Base-by-base conservation (phyloP, 2,329 filamentous ascomycete species). In the Pseudocercospora crystallina region DNA sequence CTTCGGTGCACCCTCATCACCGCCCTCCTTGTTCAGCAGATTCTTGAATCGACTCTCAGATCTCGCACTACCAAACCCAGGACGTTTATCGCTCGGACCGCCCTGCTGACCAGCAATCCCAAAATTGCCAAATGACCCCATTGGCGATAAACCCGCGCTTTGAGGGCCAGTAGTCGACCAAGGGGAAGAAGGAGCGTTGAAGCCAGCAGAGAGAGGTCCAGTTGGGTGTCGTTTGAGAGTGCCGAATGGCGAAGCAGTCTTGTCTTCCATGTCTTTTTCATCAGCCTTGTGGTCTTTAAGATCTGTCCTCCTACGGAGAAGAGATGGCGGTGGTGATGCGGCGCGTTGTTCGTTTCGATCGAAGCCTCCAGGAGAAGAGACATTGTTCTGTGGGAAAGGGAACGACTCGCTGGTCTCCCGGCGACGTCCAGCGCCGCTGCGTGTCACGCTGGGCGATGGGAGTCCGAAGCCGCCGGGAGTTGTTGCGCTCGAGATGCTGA, bases 71-170 rank as follows among this genome's bases (percentile, higher is more conserved):
- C 83, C 85, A 62, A 86, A 81, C 8, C 79, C 78, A 26, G 81
- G 66, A 61, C 88, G 84, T 73, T 94, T 95, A 47, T 95, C 89
- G 3, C 79, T 75, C 7, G 77, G 71, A 29, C 82, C 76, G 26
- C 53, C 50, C 31, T 79, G 77, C 29, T 76, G 73, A 2, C 67
- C 71, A n/a, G 41, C 38, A 45, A 95, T 70, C n/a, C 87, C 85
- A 69, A 97, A 97, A 63, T 85, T 94, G 9, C 92, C 92, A 71
- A 99, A 99, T 15, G 85, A 85, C 31, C 92, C 90, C 77, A 91
- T 87, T 2, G 84, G 82, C 5, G 85, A 80, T 61, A 88, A 83
- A 10, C 82, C 80, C 37, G 85, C 80, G 43, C 76, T 77, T 47
- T 82, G 81, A 15, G 82, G 78, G 14, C 49, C 56, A 26, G 81